Evolutionary conservation across 108 stramenopile genomes (phyloP).

Genomic region (Cyclotella baltica): DNA sequence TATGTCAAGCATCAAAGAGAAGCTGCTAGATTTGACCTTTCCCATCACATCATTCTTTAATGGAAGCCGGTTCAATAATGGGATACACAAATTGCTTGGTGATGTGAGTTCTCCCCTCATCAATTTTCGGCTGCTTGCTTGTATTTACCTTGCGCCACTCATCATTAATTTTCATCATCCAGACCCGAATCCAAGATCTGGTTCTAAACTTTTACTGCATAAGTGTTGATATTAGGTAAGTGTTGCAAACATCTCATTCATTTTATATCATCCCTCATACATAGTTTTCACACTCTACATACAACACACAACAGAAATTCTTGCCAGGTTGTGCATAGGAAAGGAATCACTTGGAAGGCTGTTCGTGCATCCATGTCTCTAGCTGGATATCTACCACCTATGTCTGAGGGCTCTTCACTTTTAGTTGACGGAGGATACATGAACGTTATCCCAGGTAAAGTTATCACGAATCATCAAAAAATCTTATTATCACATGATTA

Average conservation of each 20-base stretch:
- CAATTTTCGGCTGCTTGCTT: not conserved
- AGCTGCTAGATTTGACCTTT: slow-evolving; percentile 61
- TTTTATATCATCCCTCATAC: not conserved
- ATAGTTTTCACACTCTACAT: not conserved
- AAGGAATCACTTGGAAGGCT: slow-evolving; percentile 47
- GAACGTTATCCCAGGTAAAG: slow-evolving; percentile 53
- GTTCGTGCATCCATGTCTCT: slow-evolving; percentile 72
- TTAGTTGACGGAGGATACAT: slow-evolving; percentile 76
- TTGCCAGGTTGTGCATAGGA: slow-evolving; percentile 15
- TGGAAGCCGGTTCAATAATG: slow-evolving; percentile 56
- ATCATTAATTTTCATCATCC: not conserved
- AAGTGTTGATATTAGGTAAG: slow-evolving; percentile 53
- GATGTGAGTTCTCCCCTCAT: slow-evolving; percentile 2
- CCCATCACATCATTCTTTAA: slow-evolving; percentile 50
- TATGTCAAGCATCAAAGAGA: slow-evolving; percentile 55
- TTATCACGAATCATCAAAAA: not conserved
- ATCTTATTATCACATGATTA: no score
- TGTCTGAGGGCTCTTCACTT: slow-evolving; percentile 55
- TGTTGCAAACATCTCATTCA: not conserved
- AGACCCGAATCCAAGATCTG: slow-evolving; percentile 64
- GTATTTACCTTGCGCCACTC: not conserved
- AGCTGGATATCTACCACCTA: slow-evolving; percentile 66
- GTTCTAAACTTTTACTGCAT: slow-evolving; percentile 70
- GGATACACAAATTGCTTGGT: slow-evolving; percentile 53
- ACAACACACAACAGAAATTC: slow-evolving; percentile 1